Evolutionary conservation across 306 rosid genomes (phyloP).

Genomic region (Citrullus amarus): DNA sequence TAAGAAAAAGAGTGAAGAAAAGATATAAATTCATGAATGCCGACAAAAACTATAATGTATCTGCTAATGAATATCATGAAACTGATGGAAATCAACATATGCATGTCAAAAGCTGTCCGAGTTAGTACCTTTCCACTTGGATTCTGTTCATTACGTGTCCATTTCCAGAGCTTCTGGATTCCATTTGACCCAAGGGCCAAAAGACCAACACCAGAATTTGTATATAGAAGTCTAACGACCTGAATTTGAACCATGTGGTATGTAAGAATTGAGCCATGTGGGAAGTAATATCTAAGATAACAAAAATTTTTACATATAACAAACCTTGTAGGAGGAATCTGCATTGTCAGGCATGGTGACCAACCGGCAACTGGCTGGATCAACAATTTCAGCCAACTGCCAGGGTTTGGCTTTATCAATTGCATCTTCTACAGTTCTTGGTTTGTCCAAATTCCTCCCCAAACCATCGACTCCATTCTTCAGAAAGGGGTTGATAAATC

Average conservation of each 20-base stretch:
- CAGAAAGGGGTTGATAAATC: slow-evolving; percentile 8
- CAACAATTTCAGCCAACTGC: slow-evolving; percentile 75
- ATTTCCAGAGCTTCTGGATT: slow-evolving; percentile 78
- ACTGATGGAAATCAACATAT: neutral
- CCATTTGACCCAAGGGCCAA: slow-evolving; percentile 91
- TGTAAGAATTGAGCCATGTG: neutral
- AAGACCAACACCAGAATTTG: slow-evolving; percentile 65
- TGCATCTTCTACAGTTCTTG: slow-evolving; percentile 44
- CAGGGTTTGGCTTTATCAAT: slow-evolving; percentile 55
- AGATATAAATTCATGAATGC: slow-evolving; percentile 6
- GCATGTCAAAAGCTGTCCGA: neutral
- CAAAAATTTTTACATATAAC: neutral
- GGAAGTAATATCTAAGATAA: neutral
- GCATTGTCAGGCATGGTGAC: slow-evolving; percentile 68
- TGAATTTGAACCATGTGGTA: neutral
- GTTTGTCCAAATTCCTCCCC: slow-evolving; percentile 48
- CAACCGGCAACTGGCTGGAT: slow-evolving; percentile 56
- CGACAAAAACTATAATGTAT: neutral
- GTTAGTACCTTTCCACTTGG: slow-evolving; percentile 57
- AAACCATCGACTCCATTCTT: slow-evolving; percentile 58
- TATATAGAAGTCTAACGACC: slow-evolving; percentile 73
- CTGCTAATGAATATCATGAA: neutral
- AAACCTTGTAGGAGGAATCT: slow-evolving; percentile 70
- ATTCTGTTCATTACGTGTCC: slow-evolving; percentile 65
- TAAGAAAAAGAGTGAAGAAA: neutral